phyloP scores from a whole-genome alignment of 2,329 filamentous ascomycete species.

The Paramyrothecium roridum region DNA sequence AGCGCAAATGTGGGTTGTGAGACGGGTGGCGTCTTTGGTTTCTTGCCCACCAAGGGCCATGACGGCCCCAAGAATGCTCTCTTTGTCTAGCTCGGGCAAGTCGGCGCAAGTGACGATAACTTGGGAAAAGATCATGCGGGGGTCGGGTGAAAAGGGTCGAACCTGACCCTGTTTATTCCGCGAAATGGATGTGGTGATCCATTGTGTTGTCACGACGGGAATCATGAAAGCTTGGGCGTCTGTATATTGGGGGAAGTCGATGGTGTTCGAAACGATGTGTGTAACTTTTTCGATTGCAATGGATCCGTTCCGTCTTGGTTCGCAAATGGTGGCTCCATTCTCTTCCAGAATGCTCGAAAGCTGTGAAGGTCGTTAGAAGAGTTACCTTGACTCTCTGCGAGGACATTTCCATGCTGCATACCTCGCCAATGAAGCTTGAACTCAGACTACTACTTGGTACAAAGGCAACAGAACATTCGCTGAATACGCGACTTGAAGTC shows the following conservation, averaged over 20 bases:
- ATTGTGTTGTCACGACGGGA: conserved; percentile 77
- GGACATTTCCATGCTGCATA: conserved; percentile 13
- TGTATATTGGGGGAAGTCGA: conserved; percentile 88
- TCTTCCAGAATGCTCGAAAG: conserved; percentile 39
- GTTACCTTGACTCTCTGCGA: background rate
- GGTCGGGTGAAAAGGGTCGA: conserved; percentile 86
- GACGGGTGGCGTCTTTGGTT: conserved; percentile 64
- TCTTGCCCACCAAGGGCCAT: conserved; percentile 86
- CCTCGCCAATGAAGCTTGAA: conserved; percentile 37
- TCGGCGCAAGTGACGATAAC: conserved; percentile 81
- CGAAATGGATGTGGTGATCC: conserved; percentile 70
- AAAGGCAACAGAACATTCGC: conserved; percentile 42
- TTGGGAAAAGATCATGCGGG: conserved; percentile 82
- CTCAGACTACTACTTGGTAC: conserved; percentile 38
- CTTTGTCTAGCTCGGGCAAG: conserved; percentile 81
- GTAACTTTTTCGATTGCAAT: conserved; percentile 46
- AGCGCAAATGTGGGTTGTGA: conserved; percentile 87
- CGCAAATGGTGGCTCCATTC: conserved; percentile 48
- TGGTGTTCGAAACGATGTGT: conserved; percentile 66
- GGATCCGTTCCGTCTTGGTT: conserved; percentile 44
- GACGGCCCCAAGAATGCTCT: conserved; percentile 87
- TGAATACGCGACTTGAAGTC: conserved; percentile 27
- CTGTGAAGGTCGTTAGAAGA: conserved; percentile 22
- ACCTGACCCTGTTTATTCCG: conserved; percentile 72
- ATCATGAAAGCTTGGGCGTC: conserved; percentile 73